Base-by-base conservation (phyloP, 2,329 filamentous ascomycete genomes). In the Penicillium sp. region DNA sequence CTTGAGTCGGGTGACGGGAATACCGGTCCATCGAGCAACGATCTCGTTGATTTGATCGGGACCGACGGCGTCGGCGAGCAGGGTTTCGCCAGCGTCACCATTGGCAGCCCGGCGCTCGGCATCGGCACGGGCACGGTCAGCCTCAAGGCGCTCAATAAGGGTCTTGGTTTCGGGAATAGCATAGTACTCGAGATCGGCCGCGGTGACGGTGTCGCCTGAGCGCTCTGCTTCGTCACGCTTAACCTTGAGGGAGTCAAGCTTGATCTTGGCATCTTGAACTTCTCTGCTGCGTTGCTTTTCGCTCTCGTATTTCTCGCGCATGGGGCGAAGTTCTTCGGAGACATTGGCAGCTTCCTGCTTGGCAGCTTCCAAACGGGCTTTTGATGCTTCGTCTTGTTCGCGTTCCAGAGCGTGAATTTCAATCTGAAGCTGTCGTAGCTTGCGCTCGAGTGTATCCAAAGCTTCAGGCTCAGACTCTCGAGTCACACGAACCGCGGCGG, bases 21-120 rank as follows among this genome's bases (percentile, higher is more conserved):
- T 99, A 62, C 95, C 95, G n/a, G 95, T 99, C 91, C 93, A 97
- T 59, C 92, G 88, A 54, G 90, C 90, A 52, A 99, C 95, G 60
- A 99, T 99, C 72, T 98, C 93, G 74, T 99, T 98, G 82, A 99
- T 99, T 75, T 99, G 93, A 63, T 99, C 95, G 11, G 93, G 92
- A 6, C 95, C 95, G 64, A 99, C 95, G 47, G 95, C 85, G 72
- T 99, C 95, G 3, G 93, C 96, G 54, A 98, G 84, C 74, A 98
- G 88, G 24, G 90, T 72, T 55, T 85, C 85, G 52, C 87, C 85
- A 54, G 85, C 84, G 4, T 81, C 76, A 35, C 90, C 90, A 27
- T 79, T 75, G 29, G 78, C 77, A 43, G 77, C 75, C 52, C 77
- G 80, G 54, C 82, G 79, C 61, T 87, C 84, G 10, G 87, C 88